Evolutionary conservation across 2,329 filamentous ascomycete genomes (phyloP).

Genomic region (Malbranchea zuffiana): DNA sequence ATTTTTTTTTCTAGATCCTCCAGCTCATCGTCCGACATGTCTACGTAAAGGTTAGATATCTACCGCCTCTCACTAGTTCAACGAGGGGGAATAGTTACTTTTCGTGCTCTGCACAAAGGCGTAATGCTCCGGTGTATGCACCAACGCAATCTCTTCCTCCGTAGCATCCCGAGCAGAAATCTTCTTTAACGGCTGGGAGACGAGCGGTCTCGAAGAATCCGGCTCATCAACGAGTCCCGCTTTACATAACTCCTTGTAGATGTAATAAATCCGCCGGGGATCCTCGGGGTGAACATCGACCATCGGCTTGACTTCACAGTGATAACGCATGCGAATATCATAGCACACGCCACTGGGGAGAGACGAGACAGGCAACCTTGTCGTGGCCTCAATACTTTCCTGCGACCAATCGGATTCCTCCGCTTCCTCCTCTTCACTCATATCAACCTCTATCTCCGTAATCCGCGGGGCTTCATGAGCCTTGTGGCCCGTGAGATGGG

Average conservation of each 20-base stretch:
- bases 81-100: slow-evolving; percentile 19
- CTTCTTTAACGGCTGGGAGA: slow-evolving; percentile 48
- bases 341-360: slow-evolving; percentile 73
- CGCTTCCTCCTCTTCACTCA: slow-evolving; percentile 4
- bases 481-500: slow-evolving; percentile 1
- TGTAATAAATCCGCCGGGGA: slow-evolving; percentile 80
- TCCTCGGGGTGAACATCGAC: slow-evolving; percentile 84
- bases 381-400: slow-evolving; percentile 25
- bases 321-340: slow-evolving; percentile 89
- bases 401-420: slow-evolving; percentile 34
- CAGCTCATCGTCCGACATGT: slow-evolving; percentile 49
- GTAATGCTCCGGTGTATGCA: slow-evolving; percentile 69
- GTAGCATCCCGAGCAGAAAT: slow-evolving; percentile 71
- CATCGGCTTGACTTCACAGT: slow-evolving; percentile 65
- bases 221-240: slow-evolving; percentile 63
- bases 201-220: slow-evolving; percentile 41
- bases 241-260: slow-evolving; percentile 78
- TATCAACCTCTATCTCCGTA: slow-evolving; percentile 12
- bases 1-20: slow-evolving; percentile 57
- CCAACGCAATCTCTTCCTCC: slow-evolving; percentile 64
- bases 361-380: slow-evolving; percentile 37
- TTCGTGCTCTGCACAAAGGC: slow-evolving; percentile 58
- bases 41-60: slow-evolving; percentile 22
- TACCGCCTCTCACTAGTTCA: neutral
- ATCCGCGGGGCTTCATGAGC: neutral